Evolutionary conservation across 2,329 filamentous ascomycete species (phyloP).

Genomic region (Aureobasidium sp.): DNA sequence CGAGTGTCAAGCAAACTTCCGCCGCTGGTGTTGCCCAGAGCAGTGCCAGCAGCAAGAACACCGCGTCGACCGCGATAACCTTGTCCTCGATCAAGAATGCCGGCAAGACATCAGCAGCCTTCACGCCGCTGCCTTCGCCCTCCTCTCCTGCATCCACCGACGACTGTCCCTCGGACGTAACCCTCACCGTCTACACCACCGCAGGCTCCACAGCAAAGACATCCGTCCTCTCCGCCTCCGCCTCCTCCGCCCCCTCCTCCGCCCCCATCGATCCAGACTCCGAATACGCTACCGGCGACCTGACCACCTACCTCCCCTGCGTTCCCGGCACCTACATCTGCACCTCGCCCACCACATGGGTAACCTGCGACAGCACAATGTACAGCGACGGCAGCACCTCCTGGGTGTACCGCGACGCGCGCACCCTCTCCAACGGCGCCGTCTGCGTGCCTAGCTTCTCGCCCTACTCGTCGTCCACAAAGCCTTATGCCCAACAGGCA

Average conservation of each 20-base stretch:
- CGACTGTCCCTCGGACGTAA: constrained; percentile 5
- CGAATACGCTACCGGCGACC: constrained; percentile 23
- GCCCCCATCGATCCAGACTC: constrained; percentile 12
- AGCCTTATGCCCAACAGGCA: constrained; percentile 21
- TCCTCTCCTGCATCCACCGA: neutral
- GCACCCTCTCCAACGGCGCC: constrained; percentile 29
- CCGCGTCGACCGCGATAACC: neutral
- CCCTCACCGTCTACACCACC: constrained; percentile 12
- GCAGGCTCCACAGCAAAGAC: constrained; percentile 4
- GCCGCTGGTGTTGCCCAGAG: neutral
- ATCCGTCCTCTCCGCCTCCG: neutral
- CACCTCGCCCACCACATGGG: constrained; percentile 26
- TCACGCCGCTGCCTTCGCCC: constrained; percentile 2
- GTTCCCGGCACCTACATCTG: constrained; percentile 33
- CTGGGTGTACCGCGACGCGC: constrained; percentile 26
- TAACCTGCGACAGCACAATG: constrained; percentile 26
- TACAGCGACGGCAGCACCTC: constrained; percentile 20
- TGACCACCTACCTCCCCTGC: constrained; percentile 28
- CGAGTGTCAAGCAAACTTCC: neutral
- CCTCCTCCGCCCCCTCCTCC: constrained; percentile 2
- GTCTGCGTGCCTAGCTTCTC: constrained; percentile 27
- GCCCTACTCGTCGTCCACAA: constrained; percentile 18
- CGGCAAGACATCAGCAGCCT: neutral
- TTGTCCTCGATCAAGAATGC: neutral
- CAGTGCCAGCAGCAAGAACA: neutral